Percentiles rank a stretch among this genome's conserved stretches.
phyloP scores from a whole-genome alignment of 768 basidiomycete genomes.

The Hericium erinaceus region DNA sequence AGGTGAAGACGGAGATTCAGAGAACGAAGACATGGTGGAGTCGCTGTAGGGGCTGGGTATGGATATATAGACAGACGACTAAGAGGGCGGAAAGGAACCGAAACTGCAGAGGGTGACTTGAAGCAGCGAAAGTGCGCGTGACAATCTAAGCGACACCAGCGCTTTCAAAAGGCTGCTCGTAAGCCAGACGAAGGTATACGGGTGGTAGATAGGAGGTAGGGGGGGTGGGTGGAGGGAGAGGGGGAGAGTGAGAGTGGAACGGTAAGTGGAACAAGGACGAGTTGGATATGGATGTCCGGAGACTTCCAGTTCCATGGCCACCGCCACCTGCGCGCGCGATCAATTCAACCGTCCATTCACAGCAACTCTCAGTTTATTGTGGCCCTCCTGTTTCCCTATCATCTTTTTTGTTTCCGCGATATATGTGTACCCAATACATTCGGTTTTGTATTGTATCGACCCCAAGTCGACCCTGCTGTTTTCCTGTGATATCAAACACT shows the following conservation, averaged over 20 bases:
- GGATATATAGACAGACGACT: slow-evolving; percentile 2
- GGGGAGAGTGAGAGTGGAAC: neutral
- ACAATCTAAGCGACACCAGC: slow-evolving; percentile 11
- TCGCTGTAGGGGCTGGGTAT: slow-evolving; percentile 1
- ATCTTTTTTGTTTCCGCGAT: no score
- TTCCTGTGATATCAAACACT: no score
- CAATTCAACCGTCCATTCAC: no score
- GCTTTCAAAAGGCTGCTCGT: slow-evolving; percentile 2
- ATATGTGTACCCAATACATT: no score
- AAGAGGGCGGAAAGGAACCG: neutral
- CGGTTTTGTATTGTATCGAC: no score
- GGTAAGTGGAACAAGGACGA: no score
- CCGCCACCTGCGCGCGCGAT: neutral
- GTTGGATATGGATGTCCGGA: neutral
- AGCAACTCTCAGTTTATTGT: no score
- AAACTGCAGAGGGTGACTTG: slow-evolving; percentile 1
- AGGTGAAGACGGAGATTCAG: slow-evolving; percentile 53
- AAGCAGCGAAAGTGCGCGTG: neutral
- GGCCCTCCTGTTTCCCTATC: neutral
- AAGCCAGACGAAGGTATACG: neutral
- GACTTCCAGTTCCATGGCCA: no score
- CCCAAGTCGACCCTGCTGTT: no score
- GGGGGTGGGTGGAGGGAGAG: slow-evolving; percentile 3
- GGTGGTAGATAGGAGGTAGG: slow-evolving; percentile 15
- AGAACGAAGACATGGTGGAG: slow-evolving; percentile 43